Evolutionary conservation across 2,329 filamentous ascomycete species (phyloP).

Genomic region (Geoglossum cookeanum): DNA sequence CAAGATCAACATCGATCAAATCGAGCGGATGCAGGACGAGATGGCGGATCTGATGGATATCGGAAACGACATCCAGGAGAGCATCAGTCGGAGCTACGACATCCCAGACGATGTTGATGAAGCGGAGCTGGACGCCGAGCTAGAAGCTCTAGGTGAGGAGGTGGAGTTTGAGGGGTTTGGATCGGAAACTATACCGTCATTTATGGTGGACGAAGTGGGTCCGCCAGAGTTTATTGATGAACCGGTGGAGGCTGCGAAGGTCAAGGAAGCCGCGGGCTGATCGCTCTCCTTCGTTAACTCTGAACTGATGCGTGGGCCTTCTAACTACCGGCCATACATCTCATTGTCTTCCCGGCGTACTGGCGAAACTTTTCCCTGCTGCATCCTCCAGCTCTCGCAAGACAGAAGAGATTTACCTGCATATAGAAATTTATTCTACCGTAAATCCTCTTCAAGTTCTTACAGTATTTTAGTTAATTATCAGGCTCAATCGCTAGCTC

Average conservation of each 20-base stretch:
- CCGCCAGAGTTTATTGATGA: conserved; percentile 85
- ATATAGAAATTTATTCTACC: no score
- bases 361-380: not conserved
- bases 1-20: conserved; percentile 93
- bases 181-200: conserved; percentile 49
- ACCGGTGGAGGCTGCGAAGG: conserved; percentile 54
- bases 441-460: no score
- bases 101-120: conserved; percentile 95
- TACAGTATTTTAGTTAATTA: no score
- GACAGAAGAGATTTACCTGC: no score
- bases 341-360: not conserved
- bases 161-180: conserved; percentile 58
- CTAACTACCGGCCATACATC: not conserved
- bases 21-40: conserved; percentile 93
- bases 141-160: conserved; percentile 87
- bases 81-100: conserved; percentile 76
- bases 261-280: conserved; percentile 59
- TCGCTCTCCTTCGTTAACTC: not conserved
- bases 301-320: not conserved
- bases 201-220: conserved; percentile 71
- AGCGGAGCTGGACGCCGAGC: conserved; percentile 83
- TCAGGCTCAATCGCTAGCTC: no score
- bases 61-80: conserved; percentile 96
- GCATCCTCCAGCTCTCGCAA: not conserved
- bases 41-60: conserved; percentile 97